phyloP scores from a whole-genome alignment of 768 basidiomycete species.

The Collybiopsis confluens region DNA sequence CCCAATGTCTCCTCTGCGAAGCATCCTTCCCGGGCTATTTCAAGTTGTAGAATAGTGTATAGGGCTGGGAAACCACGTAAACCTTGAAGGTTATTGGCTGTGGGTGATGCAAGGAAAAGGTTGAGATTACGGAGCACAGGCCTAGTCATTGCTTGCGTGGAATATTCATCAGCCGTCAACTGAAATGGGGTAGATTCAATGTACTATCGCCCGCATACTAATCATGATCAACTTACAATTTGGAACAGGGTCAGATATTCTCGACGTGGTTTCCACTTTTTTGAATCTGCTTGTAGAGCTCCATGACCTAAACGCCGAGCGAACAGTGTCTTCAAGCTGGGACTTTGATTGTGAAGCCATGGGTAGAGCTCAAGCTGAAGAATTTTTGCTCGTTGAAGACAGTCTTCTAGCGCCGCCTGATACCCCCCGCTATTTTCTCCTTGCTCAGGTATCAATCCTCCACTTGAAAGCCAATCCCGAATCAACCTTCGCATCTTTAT shows the following conservation, averaged over 20 bases:
- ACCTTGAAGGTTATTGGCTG: no score
- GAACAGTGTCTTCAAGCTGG: not conserved
- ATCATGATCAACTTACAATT: not conserved
- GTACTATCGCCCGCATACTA: not conserved
- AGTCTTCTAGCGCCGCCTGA: no score
- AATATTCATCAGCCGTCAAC: not conserved
- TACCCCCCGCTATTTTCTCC: no score
- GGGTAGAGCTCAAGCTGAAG: no score
- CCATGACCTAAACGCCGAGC: not conserved
- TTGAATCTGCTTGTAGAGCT: not conserved
- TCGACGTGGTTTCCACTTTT: not conserved
- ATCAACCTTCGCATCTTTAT: not conserved
- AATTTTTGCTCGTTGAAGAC: no score
- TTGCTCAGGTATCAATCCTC: no score
- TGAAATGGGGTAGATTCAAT: not conserved
- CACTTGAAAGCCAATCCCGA: not conserved
- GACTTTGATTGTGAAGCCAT: not conserved
- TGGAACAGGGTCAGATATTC: not conserved
- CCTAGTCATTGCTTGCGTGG: not conserved
- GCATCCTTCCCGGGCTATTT: not conserved
- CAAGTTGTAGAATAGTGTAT: not conserved
- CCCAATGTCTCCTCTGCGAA: not conserved
- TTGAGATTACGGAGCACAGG: no score
- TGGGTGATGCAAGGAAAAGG: no score
- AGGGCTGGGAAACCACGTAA: not conserved